Evolutionary conservation across 345 rosid species (phyloP).

Genomic region (Laguncularia racemosa): DNA sequence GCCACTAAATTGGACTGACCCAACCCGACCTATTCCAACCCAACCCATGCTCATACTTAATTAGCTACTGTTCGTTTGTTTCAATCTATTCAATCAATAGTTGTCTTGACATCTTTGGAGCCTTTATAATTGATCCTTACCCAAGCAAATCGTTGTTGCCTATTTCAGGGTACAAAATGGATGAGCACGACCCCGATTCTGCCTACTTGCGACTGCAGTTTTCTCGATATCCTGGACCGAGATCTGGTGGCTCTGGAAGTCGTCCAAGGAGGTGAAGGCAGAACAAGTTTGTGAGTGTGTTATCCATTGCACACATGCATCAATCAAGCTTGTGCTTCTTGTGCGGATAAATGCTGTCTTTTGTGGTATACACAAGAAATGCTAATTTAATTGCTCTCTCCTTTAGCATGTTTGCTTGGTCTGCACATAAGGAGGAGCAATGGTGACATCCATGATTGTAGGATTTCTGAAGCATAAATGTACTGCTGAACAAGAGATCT

Average conservation of each 20-base stretch:
- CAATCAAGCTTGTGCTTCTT: slow-evolving; percentile 5
- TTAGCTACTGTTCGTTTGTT: too few species aligned
- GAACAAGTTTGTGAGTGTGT: background rate
- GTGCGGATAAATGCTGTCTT: too few species aligned
- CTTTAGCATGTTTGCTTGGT: slow-evolving; percentile 10
- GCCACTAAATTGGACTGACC: too few species aligned
- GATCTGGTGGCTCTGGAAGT: slow-evolving; percentile 37
- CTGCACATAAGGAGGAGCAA: slow-evolving; percentile 4
- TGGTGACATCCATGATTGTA: slow-evolving; percentile 4
- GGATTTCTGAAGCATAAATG: background rate
- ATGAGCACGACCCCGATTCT: slow-evolving; percentile 62
- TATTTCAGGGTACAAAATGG: slow-evolving; percentile 65
- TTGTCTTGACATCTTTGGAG: background rate
- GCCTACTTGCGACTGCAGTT: slow-evolving; percentile 63
- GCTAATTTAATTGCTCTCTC: slow-evolving; percentile 11
- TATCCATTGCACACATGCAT: slow-evolving; percentile 3
- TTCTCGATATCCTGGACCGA: slow-evolving; percentile 64
- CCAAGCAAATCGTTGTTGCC: background rate
- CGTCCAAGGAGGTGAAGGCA: slow-evolving; percentile 59
- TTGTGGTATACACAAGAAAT: background rate
- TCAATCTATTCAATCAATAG: background rate
- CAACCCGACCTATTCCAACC: too few species aligned
- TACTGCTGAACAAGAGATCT: slow-evolving; percentile 5
- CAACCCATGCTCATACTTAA: too few species aligned
- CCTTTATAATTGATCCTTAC: background rate